Evolutionary conservation across 202 grass and related monocot species (phyloP).

Genomic region (Bolboschoenoplectus hybrid): DNA sequence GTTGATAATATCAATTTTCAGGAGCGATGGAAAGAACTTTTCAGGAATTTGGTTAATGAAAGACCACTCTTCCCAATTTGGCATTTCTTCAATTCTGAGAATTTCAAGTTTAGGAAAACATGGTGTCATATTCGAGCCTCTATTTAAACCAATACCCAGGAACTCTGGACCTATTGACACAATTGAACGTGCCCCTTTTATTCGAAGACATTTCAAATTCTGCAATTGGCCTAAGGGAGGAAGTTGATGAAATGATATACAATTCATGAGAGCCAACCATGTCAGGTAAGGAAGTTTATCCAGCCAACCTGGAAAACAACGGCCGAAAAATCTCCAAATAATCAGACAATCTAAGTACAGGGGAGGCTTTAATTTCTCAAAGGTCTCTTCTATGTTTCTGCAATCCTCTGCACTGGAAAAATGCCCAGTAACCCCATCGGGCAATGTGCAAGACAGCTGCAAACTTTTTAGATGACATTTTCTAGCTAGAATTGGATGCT

Average conservation of each 20-base stretch:
- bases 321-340: neutral
- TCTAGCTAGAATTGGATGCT: neutral
- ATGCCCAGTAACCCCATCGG: fast-evolving
- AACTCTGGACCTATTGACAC: constrained; percentile 43
- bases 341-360: neutral
- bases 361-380: constrained; percentile 43
- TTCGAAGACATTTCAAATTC: constrained; percentile 38
- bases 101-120: constrained; percentile 46
- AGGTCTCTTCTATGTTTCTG: constrained; percentile 18
- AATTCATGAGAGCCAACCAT: neutral
- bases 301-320: constrained; percentile 31
- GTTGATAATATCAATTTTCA: fast-evolving
- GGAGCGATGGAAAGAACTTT: constrained; percentile 4
- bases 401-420: neutral
- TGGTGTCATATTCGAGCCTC: neutral
- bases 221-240: constrained; percentile 30
- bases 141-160: neutral
- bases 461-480: constrained; percentile 22
- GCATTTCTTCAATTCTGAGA: constrained; percentile 2
- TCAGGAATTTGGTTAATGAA: constrained; percentile 12
- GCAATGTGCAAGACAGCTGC: neutral
- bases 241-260: constrained; percentile 32
- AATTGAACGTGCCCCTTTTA: neutral
- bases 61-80: constrained; percentile 50
- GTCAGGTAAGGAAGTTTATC: neutral